Evolutionary conservation across 2,329 filamentous ascomycete genomes (phyloP).

Genomic region (Claviceps sp.): DNA sequence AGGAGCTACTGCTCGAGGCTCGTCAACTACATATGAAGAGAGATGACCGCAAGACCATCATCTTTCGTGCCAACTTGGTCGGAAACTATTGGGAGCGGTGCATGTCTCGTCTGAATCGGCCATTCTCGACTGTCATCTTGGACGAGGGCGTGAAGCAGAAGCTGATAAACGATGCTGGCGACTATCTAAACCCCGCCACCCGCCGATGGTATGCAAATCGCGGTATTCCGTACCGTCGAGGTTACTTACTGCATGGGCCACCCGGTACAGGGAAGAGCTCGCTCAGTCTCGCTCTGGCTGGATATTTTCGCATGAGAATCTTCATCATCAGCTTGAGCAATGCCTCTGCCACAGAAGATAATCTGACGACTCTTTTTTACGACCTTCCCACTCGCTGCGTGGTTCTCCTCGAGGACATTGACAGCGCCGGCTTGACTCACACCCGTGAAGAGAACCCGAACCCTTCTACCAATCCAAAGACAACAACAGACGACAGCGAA

Average conservation of each 20-base stretch:
- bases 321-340: conserved; percentile 61
- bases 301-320: conserved; percentile 55
- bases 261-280: conserved; percentile 71
- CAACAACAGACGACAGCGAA: conserved; percentile 5
- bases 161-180: conserved; percentile 45
- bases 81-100: conserved; percentile 47
- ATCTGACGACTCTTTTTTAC: conserved; percentile 48
- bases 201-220: conserved; percentile 71
- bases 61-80: conserved; percentile 43
- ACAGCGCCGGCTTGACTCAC: conserved; percentile 56
- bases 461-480: conserved; percentile 2
- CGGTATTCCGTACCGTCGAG: conserved; percentile 74
- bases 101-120: conserved; percentile 45
- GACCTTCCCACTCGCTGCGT: conserved; percentile 57
- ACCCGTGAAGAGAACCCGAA: conserved; percentile 28
- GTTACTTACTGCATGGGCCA: conserved; percentile 70
- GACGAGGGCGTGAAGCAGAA: conserved; percentile 45
- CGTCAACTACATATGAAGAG: conserved; percentile 40
- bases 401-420: conserved; percentile 64
- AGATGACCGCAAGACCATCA: conserved; percentile 49
- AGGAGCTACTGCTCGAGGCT: conserved; percentile 48
- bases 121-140: conserved; percentile 53
- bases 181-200: conserved; percentile 50
- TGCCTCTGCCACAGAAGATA: conserved; percentile 49
- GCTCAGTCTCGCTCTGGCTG: conserved; percentile 55